Percentiles rank a stretch among this genome's conserved stretches.
These are phyloP conservation scores for Excoecaria cochinchinensis DNA, from an alignment of 345 rosid species.

Conservation along the genomic window DNA sequence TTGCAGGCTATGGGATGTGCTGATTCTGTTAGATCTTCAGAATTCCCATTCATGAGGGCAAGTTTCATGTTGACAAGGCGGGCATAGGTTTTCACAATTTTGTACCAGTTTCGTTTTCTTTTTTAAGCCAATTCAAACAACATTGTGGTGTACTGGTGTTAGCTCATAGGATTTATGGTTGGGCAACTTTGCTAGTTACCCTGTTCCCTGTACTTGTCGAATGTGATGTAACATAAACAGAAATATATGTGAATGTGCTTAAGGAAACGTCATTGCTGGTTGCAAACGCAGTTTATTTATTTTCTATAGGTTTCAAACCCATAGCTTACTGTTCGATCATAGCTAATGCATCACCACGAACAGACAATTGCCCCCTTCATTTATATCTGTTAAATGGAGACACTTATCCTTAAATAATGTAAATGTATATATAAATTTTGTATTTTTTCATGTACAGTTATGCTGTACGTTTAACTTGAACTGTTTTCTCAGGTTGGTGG, in stretches of 20 bases:
- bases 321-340: too few species aligned
- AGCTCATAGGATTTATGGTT: constrained; percentile 20
- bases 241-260: constrained; percentile 16
- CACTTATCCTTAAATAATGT: too few species aligned
- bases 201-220: constrained; percentile 10
- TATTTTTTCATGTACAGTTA: too few species aligned
- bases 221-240: constrained; percentile 34
- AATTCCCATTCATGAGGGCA: background rate
- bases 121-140: constrained; percentile 12
- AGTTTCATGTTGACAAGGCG: background rate
- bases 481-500: too few species aligned
- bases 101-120: constrained; percentile 25
- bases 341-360: too few species aligned
- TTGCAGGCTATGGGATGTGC: constrained; percentile 10
- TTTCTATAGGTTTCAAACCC: too few species aligned
- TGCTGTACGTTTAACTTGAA: too few species aligned
- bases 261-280: background rate
- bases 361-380: too few species aligned
- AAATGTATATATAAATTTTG: too few species aligned
- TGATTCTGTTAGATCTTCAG: constrained; percentile 4
- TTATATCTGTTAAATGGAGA: too few species aligned
- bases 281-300: too few species aligned
- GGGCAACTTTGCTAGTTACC: constrained; percentile 14
- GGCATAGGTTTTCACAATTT: constrained; percentile 38
- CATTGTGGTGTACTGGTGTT: constrained; percentile 30